phyloP scores from a whole-genome alignment of 768 basidiomycete genomes.

The Tylopilus intermedius region DNA sequence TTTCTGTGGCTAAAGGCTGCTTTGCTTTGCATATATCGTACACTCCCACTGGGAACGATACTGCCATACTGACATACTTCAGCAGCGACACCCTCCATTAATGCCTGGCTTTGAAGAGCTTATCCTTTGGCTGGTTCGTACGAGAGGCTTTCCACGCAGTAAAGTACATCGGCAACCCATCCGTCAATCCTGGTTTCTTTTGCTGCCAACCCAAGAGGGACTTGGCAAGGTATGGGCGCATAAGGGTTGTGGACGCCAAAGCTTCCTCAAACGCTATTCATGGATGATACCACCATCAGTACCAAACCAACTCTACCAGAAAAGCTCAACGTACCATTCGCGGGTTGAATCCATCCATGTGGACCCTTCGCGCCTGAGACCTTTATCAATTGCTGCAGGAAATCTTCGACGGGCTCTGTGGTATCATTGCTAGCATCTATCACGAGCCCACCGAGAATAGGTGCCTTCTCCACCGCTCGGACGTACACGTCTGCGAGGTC shows the following conservation, averaged over 20 bases:
- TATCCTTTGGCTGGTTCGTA: conserved; percentile 6
- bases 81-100: background rate
- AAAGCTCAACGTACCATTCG: conserved; percentile 17
- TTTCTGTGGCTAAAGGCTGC: too few species aligned
- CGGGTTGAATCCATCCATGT: conserved; percentile 18
- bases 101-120: background rate
- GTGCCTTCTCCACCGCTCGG: conserved; percentile 30
- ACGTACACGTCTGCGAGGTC: conserved; percentile 34
- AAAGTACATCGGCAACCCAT: conserved; percentile 31
- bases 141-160: conserved; percentile 20
- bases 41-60: background rate
- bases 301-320: background rate
- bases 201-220: conserved; percentile 32
- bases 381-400: conserved; percentile 23
- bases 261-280: conserved; percentile 23
- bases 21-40: background rate
- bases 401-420: conserved; percentile 27
- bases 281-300: background rate
- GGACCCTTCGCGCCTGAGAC: conserved; percentile 26
- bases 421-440: conserved; percentile 30
- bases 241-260: conserved; percentile 15
- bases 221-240: conserved; percentile 24
- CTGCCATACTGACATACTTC: background rate
- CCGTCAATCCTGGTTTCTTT: conserved; percentile 30
- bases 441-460: conserved; percentile 25